Base-by-base conservation (phyloP, 306 rosid species). In the Pachyrhizus erosus region DNA sequence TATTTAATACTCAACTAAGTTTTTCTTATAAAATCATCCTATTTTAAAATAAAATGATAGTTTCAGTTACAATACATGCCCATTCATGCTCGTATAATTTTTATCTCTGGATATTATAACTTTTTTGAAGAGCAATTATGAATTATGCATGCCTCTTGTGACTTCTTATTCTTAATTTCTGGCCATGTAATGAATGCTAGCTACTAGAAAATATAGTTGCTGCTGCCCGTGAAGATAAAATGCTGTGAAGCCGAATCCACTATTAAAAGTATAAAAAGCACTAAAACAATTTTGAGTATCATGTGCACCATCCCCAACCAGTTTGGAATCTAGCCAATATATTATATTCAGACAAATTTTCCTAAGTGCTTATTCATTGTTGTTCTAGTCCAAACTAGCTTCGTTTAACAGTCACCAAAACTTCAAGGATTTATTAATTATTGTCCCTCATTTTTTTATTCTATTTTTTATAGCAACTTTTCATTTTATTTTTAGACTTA, bases 211-310 rank as follows among this genome's bases (percentile, higher is more conserved):
- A 55, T 37, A 20, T 71, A 76, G 73, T 34, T 64, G 49, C 24
- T 61, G 12, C 34, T 71, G 70, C 83, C 72, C 76, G 71, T 78
- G 80, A 83, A 71, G 70, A 62, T 62, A 83, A 60, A 77, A n/a
- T 49, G 79, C 48, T 40, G 5, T 73, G 75, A 70, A 71, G 76
- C 31, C 24, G 70, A 80, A 77, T 72, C 71, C 79, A 70, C 60
- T 5, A 61, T 55, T 62, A 33, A 33, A 78, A 64, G 51, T 27
- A 20, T 1, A 64, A 57, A 49, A 65, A 51, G 43, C 29, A 67
- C 76, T 42, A 66, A 21, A 14, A 79, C 15, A 78, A 20, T 66
- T 39, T 54, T 54, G 39, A 27, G 31, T 18, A 52, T 78, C 42
- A 48, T 58, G 71, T 78, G 67, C 49, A 77, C n/a, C 46, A 45